Percentiles rank a stretch among this genome's conserved stretches.
Evolutionary conservation across 176 grass and related monocot genomes (phyloP).

Genomic region (Miscanthus lutarioriparius): DNA sequence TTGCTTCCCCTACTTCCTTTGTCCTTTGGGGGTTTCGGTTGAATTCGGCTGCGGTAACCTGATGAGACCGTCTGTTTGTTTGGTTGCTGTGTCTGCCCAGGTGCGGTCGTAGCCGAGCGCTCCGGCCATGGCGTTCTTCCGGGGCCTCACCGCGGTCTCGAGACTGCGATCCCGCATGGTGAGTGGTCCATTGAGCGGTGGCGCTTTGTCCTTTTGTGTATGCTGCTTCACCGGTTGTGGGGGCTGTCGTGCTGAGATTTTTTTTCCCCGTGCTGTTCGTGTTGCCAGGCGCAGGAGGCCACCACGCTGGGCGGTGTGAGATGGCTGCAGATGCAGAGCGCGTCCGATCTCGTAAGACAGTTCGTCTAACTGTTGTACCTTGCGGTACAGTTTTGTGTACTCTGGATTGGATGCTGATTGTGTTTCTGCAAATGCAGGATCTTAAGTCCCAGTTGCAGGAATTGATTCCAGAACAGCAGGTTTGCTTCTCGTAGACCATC

Average conservation of each 20-base stretch:
- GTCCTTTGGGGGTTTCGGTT: background rate
- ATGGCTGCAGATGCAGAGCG: conserved; percentile 92
- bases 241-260: background rate
- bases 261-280: background rate
- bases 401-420: background rate
- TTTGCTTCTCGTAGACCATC: conserved; percentile 17
- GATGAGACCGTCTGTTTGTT: conserved; percentile 10
- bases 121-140: conserved; percentile 74
- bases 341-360: conserved; percentile 70
- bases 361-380: background rate
- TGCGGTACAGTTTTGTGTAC: background rate
- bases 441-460: conserved; percentile 90
- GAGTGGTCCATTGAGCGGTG: conserved; percentile 24
- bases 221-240: background rate
- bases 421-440: conserved; percentile 71
- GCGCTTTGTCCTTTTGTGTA: background rate
- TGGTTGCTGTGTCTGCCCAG: conserved; percentile 13
- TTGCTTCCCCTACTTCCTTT: background rate
- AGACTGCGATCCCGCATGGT: conserved; percentile 73
- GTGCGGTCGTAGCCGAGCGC: conserved; percentile 33
- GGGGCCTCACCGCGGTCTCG: conserved; percentile 56
- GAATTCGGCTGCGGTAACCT: background rate
- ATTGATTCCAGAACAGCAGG: conserved; percentile 98
- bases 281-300: conserved; percentile 66
- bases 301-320: conserved; percentile 79